Evolutionary conservation across 108 stramenopile genomes (phyloP).

Genomic region (Cyclotella baltica): DNA sequence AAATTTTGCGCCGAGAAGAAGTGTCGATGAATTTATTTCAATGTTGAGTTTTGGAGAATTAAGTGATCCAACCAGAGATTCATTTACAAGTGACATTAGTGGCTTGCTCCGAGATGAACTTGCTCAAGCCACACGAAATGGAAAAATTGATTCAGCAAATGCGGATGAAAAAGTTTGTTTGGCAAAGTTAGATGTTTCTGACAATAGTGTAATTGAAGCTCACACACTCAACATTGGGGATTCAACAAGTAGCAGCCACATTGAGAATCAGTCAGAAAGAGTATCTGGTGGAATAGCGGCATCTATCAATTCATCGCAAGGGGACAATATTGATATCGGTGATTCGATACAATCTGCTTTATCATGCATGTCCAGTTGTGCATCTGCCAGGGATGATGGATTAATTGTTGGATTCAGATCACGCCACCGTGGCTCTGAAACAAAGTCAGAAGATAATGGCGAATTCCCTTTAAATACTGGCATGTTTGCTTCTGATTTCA

Average conservation of each 20-base stretch:
- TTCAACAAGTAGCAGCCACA: no score
- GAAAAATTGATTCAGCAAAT: no score
- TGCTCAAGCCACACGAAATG: no score
- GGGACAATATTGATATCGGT: no score
- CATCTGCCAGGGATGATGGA: slow-evolving; percentile 1
- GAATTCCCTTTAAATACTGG: background rate
- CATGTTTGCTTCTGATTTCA: slow-evolving; percentile 6
- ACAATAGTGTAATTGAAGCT: no score
- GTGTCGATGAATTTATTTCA: slow-evolving; percentile 23
- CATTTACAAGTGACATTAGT: slow-evolving; percentile 2
- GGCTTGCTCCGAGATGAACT: background rate
- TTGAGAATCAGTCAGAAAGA: no score
- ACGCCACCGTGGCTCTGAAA: background rate
- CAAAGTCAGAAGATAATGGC: no score
- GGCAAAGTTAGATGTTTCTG: background rate
- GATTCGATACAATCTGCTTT: background rate
- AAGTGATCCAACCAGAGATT: background rate
- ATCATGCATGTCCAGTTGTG: no score
- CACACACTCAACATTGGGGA: no score
- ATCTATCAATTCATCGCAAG: no score
- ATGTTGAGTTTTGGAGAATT: slow-evolving; percentile 1
- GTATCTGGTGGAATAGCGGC: no score
- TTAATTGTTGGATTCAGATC: background rate
- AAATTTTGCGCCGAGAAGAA: slow-evolving; percentile 33
- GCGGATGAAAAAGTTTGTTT: background rate